phyloP scores from a whole-genome alignment of 1,139 yeast species.

The Pichia sp. region DNA sequence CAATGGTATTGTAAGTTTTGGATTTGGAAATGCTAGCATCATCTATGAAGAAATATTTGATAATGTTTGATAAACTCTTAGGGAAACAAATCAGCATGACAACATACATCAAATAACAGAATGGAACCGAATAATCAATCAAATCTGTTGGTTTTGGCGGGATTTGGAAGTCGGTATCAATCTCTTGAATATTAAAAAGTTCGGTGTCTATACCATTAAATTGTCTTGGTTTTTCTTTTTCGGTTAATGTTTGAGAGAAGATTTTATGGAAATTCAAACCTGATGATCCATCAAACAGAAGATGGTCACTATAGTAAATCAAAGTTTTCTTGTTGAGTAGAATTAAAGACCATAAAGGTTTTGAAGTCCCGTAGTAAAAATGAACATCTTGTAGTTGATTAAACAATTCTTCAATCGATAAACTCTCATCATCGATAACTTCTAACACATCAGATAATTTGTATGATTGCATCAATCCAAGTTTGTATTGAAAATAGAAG shows the following conservation, averaged over 20 bases:
- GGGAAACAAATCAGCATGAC: conserved; percentile 14
- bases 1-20: conserved; percentile 11
- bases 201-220: conserved; percentile 1
- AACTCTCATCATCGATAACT: conserved; percentile 7
- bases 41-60: conserved; percentile 16
- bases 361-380: conserved; percentile 10
- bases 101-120: conserved; percentile 12
- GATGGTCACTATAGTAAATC: conserved; percentile 37
- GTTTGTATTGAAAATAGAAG: conserved; percentile 5
- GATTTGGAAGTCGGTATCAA: conserved; percentile 3
- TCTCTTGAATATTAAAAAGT: conserved; percentile 7
- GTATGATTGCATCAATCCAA: conserved; percentile 11
- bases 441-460: conserved; percentile 14
- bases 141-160: conserved; percentile 18
- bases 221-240: neutral
- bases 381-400: conserved; percentile 7
- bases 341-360: conserved; percentile 21
- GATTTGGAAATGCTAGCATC: conserved; percentile 8
- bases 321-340: conserved; percentile 22
- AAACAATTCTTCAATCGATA: conserved; percentile 5
- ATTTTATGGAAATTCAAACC: conserved; percentile 38
- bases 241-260: conserved; percentile 20
- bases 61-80: conserved; percentile 1
- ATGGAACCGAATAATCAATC: conserved; percentile 17
- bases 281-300: conserved; percentile 41